phyloP scores from a whole-genome alignment of 495 filamentous ascomycete species.

The Halenospora varia region DNA sequence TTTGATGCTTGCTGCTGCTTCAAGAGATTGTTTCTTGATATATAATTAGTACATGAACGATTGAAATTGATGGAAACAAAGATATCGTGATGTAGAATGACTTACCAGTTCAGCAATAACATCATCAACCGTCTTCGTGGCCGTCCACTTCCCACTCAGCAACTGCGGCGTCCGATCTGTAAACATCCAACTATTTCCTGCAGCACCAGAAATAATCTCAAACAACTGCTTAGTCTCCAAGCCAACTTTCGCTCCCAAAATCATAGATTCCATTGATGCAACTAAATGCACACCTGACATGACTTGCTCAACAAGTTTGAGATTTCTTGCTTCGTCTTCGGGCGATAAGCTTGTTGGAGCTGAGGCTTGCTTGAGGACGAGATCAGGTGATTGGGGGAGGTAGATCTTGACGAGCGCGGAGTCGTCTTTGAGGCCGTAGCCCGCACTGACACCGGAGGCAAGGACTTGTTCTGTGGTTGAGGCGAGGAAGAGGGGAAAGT shows the following conservation, averaged over 20 bases:
- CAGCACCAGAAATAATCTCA: conserved; percentile 64
- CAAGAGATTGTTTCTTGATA: conserved; percentile 1
- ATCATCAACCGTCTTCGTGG: conserved; percentile 15
- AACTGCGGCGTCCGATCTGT: conserved; percentile 54
- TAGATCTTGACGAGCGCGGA: conserved; percentile 66
- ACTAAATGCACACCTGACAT: conserved; percentile 63
- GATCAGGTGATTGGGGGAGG: conserved; percentile 30
- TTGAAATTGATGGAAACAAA: neutral
- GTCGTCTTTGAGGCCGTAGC: conserved; percentile 65
- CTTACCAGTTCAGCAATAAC: conserved; percentile 20
- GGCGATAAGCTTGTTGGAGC: conserved; percentile 10
- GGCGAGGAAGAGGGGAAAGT: conserved; percentile 67
- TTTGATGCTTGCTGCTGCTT: conserved; percentile 18
- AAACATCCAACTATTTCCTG: conserved; percentile 62
- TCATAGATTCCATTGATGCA: conserved; percentile 60
- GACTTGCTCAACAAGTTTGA: conserved; percentile 53
- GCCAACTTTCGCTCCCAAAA: conserved; percentile 57
- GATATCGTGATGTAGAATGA: neutral
- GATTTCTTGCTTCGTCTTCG: conserved; percentile 34
- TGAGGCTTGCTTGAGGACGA: conserved; percentile 17
- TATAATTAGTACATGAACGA: neutral
- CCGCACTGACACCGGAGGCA: conserved; percentile 52
- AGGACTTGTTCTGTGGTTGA: conserved; percentile 71
- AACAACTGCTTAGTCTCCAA: conserved; percentile 63
- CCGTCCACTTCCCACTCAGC: conserved; percentile 30